Base-by-base conservation (phyloP, 805 yeast species). In the Metschnikowia matae region DNA sequence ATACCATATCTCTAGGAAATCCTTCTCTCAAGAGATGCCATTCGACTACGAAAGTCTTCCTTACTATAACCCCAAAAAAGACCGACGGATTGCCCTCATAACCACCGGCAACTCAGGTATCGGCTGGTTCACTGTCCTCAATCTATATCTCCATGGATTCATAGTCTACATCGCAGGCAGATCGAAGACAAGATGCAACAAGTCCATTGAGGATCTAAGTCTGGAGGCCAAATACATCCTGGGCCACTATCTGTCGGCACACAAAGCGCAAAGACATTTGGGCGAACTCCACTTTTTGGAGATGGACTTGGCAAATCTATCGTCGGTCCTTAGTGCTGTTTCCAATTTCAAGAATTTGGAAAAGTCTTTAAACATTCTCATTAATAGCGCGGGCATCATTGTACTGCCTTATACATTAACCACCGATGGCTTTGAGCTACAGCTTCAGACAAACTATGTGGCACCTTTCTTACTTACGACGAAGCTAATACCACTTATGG, bases 61-160 rank as follows among this genome's bases (percentile, higher is more conserved):
- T 0, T 87, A 83, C 64, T 67, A 72, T 56, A 71, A 86, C 56
- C 90, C 90, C 0, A 53, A 57, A 1, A 54, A 54, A 2, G 80
- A 78, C 26, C 73, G 87, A 40, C 75, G 82, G 50, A 83, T 86
- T 3, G 90, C 88, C 2, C 69, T 89, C 6, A 81, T 89, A 31
- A 84, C 94, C 0, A 95, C 96, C 1, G 95, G 94, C 5, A 86
- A 84, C 58, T 78, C 85, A 49, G 96, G 96, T 0, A 79, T 87
- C 17, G 96, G 96, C 10, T 88, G 79, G 73, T 85, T 75, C 62
- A 83, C 91, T 0, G 88, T 82, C 7, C 70, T 87, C 21, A 91
- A 87, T 60, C 73, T 89, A 5, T 87, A 84, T 60, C 70, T 87
- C 46, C 96, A 88, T 64, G 96, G 96, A 0, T 86, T 79, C 62